Base-by-base conservation (phyloP, 257 asterid species). In the Penstemon barbatus region DNA sequence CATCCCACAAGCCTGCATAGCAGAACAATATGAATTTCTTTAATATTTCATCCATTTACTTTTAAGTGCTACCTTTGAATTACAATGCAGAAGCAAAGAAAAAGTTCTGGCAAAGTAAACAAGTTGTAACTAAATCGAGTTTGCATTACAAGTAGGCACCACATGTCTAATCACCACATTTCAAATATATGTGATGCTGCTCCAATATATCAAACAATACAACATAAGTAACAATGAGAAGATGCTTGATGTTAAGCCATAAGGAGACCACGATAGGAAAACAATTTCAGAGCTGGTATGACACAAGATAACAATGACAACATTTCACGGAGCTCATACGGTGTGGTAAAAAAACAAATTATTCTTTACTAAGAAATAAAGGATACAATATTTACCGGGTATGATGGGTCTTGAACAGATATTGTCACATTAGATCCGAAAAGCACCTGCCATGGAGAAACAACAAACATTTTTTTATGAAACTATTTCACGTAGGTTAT, bases 321-420 rank as follows among this genome's bases (percentile, higher is more conserved):
- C 48, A 53, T 39, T 10, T 41, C 12, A 44, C 19, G 57, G 51
- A 49, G 56, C 56, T 52, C 73, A 63, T 11, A 39, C 44, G 60
- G 54, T 39, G 71, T 40, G 38, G 19, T 45, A 50, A 41, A 48
- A 51, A 6, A 66, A 61, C 36, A 7, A 74, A 54, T 13, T 36
- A 68, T 12, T 11, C 5, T 53, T 13, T n/a, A 49, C 18, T 6
- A 69, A 55, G 36, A 50, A 65, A 77, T n/a, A 43, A 25, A 36
- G 61, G 53, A 58, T 49, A 4, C 63, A 39, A 66, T 50, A 67
- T 65, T 71, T 87, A 94, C 97, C 84, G 97, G 98, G 77, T 94
- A 91, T 56, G 99, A 94, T 65, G 99, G 99, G 64, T 91, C 99
- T 86, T 94, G 96, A 79, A 94, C 98, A 55, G 99, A 97, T 81